Conservation (phyloP, 2,329 filamentous ascomycete species). For the Ilyonectria mors-panacis region DNA sequence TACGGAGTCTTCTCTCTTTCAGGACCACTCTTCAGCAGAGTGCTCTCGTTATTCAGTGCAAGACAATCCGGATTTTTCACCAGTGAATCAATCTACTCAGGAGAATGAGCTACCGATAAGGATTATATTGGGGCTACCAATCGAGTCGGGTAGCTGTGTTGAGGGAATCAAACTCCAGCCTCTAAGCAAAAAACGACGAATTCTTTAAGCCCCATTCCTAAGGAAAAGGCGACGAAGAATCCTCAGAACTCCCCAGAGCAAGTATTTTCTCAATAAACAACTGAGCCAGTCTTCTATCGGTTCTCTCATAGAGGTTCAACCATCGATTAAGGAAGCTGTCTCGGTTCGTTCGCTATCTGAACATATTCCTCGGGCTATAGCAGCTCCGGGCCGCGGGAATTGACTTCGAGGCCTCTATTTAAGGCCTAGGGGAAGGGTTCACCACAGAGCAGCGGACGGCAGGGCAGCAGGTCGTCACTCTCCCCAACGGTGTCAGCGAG, state of each 20-base stretch:
- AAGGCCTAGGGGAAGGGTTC: slow-evolving; percentile 6
- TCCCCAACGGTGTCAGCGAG: neutral
- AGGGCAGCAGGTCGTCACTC: slow-evolving; percentile 1
- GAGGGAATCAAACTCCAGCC: neutral
- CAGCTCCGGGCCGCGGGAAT: slow-evolving; percentile 16
- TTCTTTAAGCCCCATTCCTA: slow-evolving; percentile 7
- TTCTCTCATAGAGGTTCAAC: slow-evolving; percentile 5
- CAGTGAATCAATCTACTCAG: slow-evolving; percentile 1
- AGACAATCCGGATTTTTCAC: slow-evolving; percentile 6
- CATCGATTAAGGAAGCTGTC: slow-evolving; percentile 4
- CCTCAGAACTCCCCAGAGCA: slow-evolving; percentile 6
- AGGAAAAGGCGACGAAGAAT: slow-evolving; percentile 5
- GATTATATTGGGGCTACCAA: slow-evolving; percentile 4
- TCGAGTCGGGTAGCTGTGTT: slow-evolving; percentile 2
- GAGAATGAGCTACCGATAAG: slow-evolving; percentile 5
- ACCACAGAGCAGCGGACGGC: neutral
- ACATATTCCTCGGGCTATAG: slow-evolving; percentile 10
- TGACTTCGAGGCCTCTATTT: neutral
- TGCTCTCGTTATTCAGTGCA: slow-evolving; percentile 4
- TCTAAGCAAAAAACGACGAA: slow-evolving; percentile 6
- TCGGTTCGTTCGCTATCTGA: slow-evolving; percentile 26
- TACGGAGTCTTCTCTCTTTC: slow-evolving; percentile 2
- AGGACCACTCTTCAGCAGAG: slow-evolving; percentile 1
- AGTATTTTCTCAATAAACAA: slow-evolving; percentile 3
- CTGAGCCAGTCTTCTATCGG: slow-evolving; percentile 3